These are phyloP conservation scores for Suhomyces ambrosiae DNA, from an alignment of 1,139 yeast genomes.

Conservation along the genomic window DNA sequence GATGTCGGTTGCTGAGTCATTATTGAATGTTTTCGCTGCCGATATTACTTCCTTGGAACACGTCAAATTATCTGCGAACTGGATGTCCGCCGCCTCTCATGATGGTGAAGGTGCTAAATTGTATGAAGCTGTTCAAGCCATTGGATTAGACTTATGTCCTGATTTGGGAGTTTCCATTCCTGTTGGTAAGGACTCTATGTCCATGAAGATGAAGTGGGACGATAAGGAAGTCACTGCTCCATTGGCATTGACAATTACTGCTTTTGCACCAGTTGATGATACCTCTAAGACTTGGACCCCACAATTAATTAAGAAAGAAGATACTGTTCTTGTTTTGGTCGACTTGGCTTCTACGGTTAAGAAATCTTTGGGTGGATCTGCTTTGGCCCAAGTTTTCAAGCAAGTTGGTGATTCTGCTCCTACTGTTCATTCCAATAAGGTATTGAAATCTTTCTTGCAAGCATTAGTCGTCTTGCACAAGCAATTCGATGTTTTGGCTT, in stretches of 20 bases:
- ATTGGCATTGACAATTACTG: conserved; percentile 86
- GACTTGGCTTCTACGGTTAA: conserved; percentile 68
- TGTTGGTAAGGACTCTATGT: conserved; percentile 98
- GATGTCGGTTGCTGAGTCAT: conserved; percentile 94
- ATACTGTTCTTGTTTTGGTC: conserved; percentile 71
- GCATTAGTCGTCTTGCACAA: conserved; percentile 73
- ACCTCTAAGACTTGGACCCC: conserved; percentile 97
- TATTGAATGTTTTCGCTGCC: conserved; percentile 87
- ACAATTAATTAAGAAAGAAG: conserved; percentile 54
- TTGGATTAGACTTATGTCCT: conserved; percentile 94
- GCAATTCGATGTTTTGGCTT: conserved; percentile 70
- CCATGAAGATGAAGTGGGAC: conserved; percentile 99
- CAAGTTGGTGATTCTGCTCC: conserved; percentile 86
- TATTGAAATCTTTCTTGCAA: conserved; percentile 69
- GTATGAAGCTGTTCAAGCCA: conserved; percentile 96
- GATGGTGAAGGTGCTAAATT: conserved; percentile 94
- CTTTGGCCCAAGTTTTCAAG: conserved; percentile 89
- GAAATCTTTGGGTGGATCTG: conserved; percentile 86
- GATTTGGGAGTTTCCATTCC: conserved; percentile 90
- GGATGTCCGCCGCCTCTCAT: conserved; percentile 99
- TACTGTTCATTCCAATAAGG: conserved; percentile 67
- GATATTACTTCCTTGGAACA: conserved; percentile 75
- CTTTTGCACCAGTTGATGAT: conserved; percentile 84
- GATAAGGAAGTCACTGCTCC: conserved; percentile 94
- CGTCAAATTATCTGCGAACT: conserved; percentile 90